Evolutionary conservation across 1,284 basidiomycete genomes (phyloP), one percentile per base, ranked within the genome.

Genomic region (Singerocomus inundabilis): DNA sequence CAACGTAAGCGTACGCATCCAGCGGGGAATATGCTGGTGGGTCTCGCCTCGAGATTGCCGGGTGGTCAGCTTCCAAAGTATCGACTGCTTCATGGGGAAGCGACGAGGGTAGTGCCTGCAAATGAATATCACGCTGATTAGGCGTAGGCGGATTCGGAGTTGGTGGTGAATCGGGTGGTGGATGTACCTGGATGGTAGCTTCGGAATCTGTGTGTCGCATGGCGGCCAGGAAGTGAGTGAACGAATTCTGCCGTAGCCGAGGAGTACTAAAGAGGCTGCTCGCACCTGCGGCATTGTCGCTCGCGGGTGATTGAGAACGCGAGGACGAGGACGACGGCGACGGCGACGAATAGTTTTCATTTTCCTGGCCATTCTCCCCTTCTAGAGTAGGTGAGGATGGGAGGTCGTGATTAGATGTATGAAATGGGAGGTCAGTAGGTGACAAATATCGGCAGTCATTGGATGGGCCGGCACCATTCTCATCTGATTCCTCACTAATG

Each of bases 1-100:
- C 88, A 29, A 84, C 75, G 60, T 91, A 91, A 35, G 82, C 79
- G 59, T 77, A 87, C 12, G 89, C 85, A 61, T 91, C 88, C 58
- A 91, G 67, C 16, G 89, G 88, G 8, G 88, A 91, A 69, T 91
- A 91, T 21, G 85, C 86, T 24, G 88, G 88, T 26, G 88, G 88
- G 53, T 85, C 84, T 51, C 80, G 75, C 57, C 79, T 74, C 43
- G 70, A 70, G 32, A 77, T 49, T 13, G 69, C 57, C 24, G 61
- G 51, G 21, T 55, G 56, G 28, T 18, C 37, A 43, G 49, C 53
- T 49, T 56, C 55, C 28, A 57, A 55, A 33, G 48, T 34, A 39
- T 66, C 57, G 30, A 32, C 44, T 26, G 18, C 26, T 30, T 56
- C 58, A 66, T 70, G 37, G 54, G 62, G 40, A 68, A 60, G 53